Percentiles rank a stretch among this genome's conserved stretches.
These are phyloP conservation scores for Suillus variegatus DNA, from an alignment of 768 basidiomycete genomes.

Conservation along the genomic window DNA sequence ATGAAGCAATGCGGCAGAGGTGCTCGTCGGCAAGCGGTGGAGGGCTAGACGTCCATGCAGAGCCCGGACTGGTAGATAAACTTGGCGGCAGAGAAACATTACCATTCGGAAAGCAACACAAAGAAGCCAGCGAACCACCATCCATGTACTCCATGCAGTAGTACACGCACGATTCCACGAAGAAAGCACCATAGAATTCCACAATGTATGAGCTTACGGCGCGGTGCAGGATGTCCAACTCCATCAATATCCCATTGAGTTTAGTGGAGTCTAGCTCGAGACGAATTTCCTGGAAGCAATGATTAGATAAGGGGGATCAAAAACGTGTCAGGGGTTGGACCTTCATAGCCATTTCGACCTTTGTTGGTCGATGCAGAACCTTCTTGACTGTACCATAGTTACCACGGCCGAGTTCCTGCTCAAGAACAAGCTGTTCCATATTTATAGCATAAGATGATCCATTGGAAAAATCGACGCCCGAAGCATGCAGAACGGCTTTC, in stretches of 20 bases:
- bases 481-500: constrained; percentile 89
- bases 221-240: constrained; percentile 96
- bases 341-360: constrained; percentile 99
- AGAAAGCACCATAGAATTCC: constrained; percentile 99
- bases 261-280: constrained; percentile 93
- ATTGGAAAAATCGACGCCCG: constrained; percentile 87
- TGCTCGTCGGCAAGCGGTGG: constrained; percentile 69
- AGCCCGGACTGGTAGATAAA: constrained; percentile 32
- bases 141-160: constrained; percentile 99
- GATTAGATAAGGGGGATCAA: constrained; percentile 7
- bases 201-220: constrained; percentile 91
- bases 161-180: constrained; percentile 99
- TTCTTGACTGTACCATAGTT: constrained; percentile 98
- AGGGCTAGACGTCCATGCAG: constrained; percentile 35
- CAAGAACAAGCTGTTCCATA: constrained; percentile 88
- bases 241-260: constrained; percentile 96
- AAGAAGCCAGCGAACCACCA: constrained; percentile 90
- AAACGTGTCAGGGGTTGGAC: constrained; percentile 42
- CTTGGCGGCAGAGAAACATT: constrained; percentile 36
- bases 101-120: constrained; percentile 48
- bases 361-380: constrained; percentile 91
- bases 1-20: constrained; percentile 75
- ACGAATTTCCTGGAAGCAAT: constrained; percentile 81
- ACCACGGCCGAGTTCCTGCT: constrained; percentile 93
- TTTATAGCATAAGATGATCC: constrained; percentile 92